A percentile compares a stretch with the other conserved stretches of the same genome.
Evolutionary conservation across 2,329 filamentous ascomycete genomes (phyloP).

Genomic region (Cladosporium sp.): DNA sequence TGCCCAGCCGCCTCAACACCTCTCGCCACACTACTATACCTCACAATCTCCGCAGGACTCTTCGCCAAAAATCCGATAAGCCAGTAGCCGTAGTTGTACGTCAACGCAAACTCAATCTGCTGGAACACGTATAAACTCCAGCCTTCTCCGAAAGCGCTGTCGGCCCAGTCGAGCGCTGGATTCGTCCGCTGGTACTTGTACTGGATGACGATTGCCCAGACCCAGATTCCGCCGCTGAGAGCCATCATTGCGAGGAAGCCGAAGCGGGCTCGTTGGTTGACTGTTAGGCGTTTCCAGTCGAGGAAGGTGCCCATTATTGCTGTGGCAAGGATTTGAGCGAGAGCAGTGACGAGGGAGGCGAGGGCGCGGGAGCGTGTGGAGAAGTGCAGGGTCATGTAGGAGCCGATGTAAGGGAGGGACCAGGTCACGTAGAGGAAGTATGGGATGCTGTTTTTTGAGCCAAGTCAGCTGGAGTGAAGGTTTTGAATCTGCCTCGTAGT

Average conservation of each 20-base stretch:
- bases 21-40: background rate
- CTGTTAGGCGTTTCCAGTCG: constrained; percentile 42
- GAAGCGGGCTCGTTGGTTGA: constrained; percentile 57
- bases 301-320: constrained; percentile 57
- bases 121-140: constrained; percentile 50
- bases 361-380: constrained; percentile 68
- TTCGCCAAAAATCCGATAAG: background rate
- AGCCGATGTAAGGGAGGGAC: constrained; percentile 50
- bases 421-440: constrained; percentile 49
- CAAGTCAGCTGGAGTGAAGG: background rate
- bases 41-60: background rate
- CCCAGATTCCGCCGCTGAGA: constrained; percentile 70
- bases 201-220: constrained; percentile 68
- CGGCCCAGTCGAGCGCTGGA: constrained; percentile 69
- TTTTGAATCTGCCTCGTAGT: background rate
- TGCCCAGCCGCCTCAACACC: constrained; percentile 1
- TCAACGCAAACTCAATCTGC: constrained; percentile 5
- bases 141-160: constrained; percentile 63
- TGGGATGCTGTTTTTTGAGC: constrained; percentile 60
- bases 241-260: constrained; percentile 58
- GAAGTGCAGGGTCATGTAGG: constrained; percentile 52
- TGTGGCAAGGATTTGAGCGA: constrained; percentile 67
- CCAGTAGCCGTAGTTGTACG: constrained; percentile 4
- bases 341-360: constrained; percentile 68
- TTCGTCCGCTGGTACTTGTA: constrained; percentile 59